Evolutionary conservation across 345 rosid species (phyloP), one percentile per base, ranked within the genome.

Genomic region (Gossypium anomalum): DNA sequence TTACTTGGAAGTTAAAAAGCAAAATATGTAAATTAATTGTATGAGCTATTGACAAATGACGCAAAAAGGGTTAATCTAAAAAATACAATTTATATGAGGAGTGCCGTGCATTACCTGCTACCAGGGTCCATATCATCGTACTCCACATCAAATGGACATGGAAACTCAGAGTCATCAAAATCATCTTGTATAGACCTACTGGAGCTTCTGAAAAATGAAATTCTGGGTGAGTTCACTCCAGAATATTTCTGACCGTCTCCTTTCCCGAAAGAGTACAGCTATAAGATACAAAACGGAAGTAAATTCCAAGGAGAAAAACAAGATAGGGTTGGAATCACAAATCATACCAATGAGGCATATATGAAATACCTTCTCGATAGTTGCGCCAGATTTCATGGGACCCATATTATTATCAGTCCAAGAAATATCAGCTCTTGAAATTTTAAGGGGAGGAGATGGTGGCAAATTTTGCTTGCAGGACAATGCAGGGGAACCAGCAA

Each of bases 141-240:
- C 71, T 87, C 97, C 57, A 89, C 91, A 84, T 89, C 97, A 79
- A 95, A 95, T n/a, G 92, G 89, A 71, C 96, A 93, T 59, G 86
- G 88, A 70, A 84, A 91, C 67, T 92, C 98, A 23, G 84, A 45
- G 52, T 93, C 93, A 81, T 95, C 94, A 73, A 80, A 89, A 79
- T 89, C 98, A 67, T 90, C 97, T 20, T 59, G 91, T 71, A 80
- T 88, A 49, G 94, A 90, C 82, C 93, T 81, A 82, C 98, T 89
- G 49, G 94, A 87, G 81, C 85, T 51, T 58, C 58, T 11, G 62
- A 34, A 72, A 58, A 47, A 78, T 22, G 97, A 88, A 71, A 86
- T 71, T 70, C 63, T 86, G 1, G 84, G 87, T 15, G 94, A 89
- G 80, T 83, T 92, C 80, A 82, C 52, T 38, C 89, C 91, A 47